Conservation (phyloP, 2,329 filamentous ascomycete species). For the Dactylonectria macrodidyma region DNA sequence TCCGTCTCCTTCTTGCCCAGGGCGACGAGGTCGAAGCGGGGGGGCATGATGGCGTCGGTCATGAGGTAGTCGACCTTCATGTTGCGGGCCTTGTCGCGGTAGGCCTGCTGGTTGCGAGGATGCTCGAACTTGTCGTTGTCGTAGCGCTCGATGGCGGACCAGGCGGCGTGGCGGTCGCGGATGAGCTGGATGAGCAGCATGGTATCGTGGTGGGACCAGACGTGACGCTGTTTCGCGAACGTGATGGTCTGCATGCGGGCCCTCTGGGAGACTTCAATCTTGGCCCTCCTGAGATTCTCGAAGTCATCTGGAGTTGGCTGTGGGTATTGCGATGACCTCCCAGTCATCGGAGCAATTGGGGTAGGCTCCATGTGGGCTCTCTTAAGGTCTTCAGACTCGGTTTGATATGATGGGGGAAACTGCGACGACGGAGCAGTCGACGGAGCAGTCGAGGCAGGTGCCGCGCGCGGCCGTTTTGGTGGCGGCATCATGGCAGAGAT, state of each 20-base stretch:
- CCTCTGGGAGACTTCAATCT: constrained; percentile 36
- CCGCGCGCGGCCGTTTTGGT: constrained; percentile 31
- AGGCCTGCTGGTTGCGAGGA: constrained; percentile 67
- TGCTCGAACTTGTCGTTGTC: constrained; percentile 57
- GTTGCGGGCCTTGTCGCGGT: constrained; percentile 72
- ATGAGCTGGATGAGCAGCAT: constrained; percentile 60
- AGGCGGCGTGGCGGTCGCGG: constrained; percentile 45
- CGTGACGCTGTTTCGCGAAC: constrained; percentile 45
- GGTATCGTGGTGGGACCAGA: constrained; percentile 62
- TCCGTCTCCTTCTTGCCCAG: constrained; percentile 66
- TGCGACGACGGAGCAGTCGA: constrained; percentile 16
- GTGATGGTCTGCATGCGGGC: constrained; percentile 43
- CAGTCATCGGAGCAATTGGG: not conserved
- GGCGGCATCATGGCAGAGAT: constrained; percentile 29
- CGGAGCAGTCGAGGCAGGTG: not conserved
- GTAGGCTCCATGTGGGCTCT: constrained; percentile 33
- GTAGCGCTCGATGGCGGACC: constrained; percentile 52
- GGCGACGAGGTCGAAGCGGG: constrained; percentile 64
- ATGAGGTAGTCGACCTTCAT: constrained; percentile 68
- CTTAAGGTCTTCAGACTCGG: constrained; percentile 46
- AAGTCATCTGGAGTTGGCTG: constrained; percentile 32
- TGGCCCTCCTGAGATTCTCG: constrained; percentile 49
- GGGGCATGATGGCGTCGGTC: constrained; percentile 60
- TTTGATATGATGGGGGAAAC: constrained; percentile 18
- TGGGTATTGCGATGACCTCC: constrained; percentile 20